Evolutionary conservation across 352 stramenopile genomes (phyloP), one percentile per base, ranked within the genome.

Genomic region (Pythium insidiosum): DNA sequence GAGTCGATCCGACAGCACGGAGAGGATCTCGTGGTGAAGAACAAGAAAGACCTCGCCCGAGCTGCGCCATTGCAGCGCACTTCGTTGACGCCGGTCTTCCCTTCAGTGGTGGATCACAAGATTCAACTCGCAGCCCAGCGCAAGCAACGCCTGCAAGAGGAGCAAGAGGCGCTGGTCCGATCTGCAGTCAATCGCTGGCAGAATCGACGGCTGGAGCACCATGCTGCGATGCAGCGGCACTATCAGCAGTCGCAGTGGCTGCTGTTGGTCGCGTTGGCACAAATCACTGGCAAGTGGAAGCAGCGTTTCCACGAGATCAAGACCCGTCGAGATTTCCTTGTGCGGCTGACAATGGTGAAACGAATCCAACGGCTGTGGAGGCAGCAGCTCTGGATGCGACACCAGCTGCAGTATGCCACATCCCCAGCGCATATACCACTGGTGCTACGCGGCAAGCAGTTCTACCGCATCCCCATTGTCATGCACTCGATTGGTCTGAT

Each of bases 191-290:
- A 73, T 43, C 69, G 67, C 22, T 87, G 71, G 74, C 69, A 87
- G 21, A 63, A 54, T 37, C 61, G 63, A 4, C 66, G 70, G 0
- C 28, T 63, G 29, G 43, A 68, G 43, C 54, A 63, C 1, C 60
- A 68, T 16, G 48, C 74, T 18, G 47, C 58, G 13, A 46, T 51
- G 20, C 59, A 58, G 20, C 60, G 47, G 2, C 55, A 58, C n/a
- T 66, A 76, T 31, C 37, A 63, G 5, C 64, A 84, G 50, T 72
- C 64, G 6, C 72, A 80, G 39, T 87, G 74, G 74, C 46, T 87
- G 15, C 28, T 87, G 36, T 35, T 84, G 13, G 53, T 68, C 2
- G 28, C 46, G 9, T 55, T 87, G 0, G 56, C 68, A 13, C 41
- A 66, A 22, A 56, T 60, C 9, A 66, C 64, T 0, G 38, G 47